These are phyloP conservation scores for Scutellaria minor DNA, from an alignment of 257 asterid genomes.

Conservation along the genomic window DNA sequence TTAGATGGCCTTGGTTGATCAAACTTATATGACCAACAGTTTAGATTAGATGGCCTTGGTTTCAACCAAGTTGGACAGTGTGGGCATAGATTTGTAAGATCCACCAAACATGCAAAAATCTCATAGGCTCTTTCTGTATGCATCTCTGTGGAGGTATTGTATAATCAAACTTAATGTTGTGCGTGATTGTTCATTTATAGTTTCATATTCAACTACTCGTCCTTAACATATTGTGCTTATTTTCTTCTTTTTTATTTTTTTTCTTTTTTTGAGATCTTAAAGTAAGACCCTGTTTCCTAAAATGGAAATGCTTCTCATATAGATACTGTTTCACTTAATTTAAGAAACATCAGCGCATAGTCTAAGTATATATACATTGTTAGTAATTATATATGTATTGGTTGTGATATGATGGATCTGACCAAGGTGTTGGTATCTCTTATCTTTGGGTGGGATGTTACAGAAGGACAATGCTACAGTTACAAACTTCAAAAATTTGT, in stretches of 20 bases:
- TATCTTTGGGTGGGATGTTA: too few relatives aligned
- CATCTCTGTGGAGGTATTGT: background rate
- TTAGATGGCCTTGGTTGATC: too few relatives aligned
- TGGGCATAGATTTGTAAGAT: background rate
- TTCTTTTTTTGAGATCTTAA: background rate
- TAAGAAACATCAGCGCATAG: background rate
- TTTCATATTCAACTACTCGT: background rate
- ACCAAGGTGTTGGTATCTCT: too few relatives aligned
- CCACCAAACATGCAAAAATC: background rate
- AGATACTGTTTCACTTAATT: background rate
- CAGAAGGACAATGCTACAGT: too few relatives aligned
- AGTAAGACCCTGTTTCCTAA: background rate
- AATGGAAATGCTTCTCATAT: background rate
- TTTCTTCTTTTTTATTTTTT: too few relatives aligned
- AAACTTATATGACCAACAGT: too few relatives aligned
- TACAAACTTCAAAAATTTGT: too few relatives aligned
- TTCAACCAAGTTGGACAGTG: background rate
- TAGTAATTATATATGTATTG: too few relatives aligned
- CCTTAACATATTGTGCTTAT: background rate
- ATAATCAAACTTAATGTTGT: background rate
- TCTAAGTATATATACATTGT: background rate
- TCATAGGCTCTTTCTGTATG: background rate
- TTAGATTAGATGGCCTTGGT: background rate
- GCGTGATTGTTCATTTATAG: background rate
- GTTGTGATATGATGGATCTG: too few relatives aligned